These are phyloP conservation scores for Trichoderma asperelloides DNA, from an alignment of 495 filamentous ascomycete genomes.

Conservation along the genomic window DNA sequence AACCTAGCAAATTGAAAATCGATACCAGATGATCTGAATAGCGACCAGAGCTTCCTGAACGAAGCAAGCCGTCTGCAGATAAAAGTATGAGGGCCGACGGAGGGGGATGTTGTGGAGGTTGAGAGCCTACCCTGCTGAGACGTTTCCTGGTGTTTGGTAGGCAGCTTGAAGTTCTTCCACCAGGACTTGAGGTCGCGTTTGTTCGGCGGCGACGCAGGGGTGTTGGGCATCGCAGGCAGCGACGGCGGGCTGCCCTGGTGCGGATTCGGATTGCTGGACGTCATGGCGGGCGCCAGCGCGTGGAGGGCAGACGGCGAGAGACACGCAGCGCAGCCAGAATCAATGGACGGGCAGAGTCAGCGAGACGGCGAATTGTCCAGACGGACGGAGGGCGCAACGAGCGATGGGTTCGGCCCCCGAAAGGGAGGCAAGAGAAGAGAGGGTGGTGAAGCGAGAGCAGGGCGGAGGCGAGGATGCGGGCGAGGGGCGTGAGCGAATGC, in stretches of 20 bases:
- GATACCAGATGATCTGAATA: conserved; percentile 3
- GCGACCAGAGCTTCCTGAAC: background rate
- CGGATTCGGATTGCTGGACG: conserved; percentile 12
- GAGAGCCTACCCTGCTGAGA: conserved; percentile 52
- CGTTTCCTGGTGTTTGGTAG: conserved; percentile 59
- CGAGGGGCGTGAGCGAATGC: background rate
- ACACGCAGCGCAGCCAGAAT: background rate
- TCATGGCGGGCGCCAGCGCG: conserved; percentile 14
- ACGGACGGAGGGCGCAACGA: background rate
- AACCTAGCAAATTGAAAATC: conserved; percentile 2
- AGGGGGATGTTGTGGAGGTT: background rate
- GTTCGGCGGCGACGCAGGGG: conserved; percentile 51
- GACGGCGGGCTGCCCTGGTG: conserved; percentile 12
- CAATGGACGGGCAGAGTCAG: background rate
- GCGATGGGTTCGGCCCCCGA: background rate
- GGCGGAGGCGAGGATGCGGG: background rate
- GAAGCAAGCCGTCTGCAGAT: background rate
- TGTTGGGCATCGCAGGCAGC: conserved; percentile 18
- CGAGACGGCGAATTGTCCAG: background rate
- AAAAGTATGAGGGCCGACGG: background rate
- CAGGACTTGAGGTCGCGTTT: conserved; percentile 79
- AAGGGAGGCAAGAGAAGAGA: background rate
- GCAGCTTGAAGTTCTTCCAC: conserved; percentile 84
- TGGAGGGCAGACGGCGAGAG: background rate
- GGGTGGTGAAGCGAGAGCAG: background rate